Percentiles rank a stretch among this genome's conserved stretches.
These are phyloP conservation scores for Fusarium xylarioides DNA, from an alignment of 2,329 filamentous ascomycete genomes.

Conservation along the genomic window DNA sequence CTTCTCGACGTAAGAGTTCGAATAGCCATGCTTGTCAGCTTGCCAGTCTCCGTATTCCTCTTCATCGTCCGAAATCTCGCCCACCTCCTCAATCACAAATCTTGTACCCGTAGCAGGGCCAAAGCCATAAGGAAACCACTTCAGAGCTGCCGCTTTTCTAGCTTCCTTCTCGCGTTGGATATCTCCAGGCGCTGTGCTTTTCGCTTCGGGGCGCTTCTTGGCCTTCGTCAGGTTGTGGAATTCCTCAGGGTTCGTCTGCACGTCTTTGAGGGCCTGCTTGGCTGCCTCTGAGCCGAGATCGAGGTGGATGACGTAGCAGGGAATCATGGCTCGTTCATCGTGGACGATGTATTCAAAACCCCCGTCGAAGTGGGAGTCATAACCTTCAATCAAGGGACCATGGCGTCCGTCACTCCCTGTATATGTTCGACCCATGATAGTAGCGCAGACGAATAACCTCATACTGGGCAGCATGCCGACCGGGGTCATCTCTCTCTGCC, in stretches of 20 bases:
- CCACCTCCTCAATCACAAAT: slow-evolving; percentile 58
- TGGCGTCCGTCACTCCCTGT: slow-evolving; percentile 7
- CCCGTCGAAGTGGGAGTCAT: slow-evolving; percentile 52
- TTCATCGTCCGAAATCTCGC: slow-evolving; percentile 53
- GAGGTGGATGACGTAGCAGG: slow-evolving; percentile 57
- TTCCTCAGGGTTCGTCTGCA: slow-evolving; percentile 14
- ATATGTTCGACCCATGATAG: slow-evolving; percentile 53
- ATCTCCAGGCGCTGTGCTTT: slow-evolving; percentile 46
- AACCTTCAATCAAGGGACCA: slow-evolving; percentile 38
- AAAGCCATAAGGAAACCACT: slow-evolving; percentile 59
- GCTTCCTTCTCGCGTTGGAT: slow-evolving; percentile 49
- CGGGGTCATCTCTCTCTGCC: slow-evolving; percentile 42
- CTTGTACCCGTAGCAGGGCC: slow-evolving; percentile 52
- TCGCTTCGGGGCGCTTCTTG: neutral
- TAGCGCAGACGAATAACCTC: slow-evolving; percentile 56
- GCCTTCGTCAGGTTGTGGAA: neutral
- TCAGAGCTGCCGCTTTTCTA: slow-evolving; percentile 51
- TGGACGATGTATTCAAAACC: slow-evolving; percentile 55
- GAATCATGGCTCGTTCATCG: slow-evolving; percentile 53
- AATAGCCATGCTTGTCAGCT: slow-evolving; percentile 36
- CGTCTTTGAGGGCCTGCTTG: slow-evolving; percentile 31
- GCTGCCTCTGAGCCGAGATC: slow-evolving; percentile 51
- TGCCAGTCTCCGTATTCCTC: slow-evolving; percentile 56
- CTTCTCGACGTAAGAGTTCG: neutral
- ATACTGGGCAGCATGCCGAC: slow-evolving; percentile 48